Conservation (phyloP, 139 green algal species). For the Picochlorum costavermella region DNA sequence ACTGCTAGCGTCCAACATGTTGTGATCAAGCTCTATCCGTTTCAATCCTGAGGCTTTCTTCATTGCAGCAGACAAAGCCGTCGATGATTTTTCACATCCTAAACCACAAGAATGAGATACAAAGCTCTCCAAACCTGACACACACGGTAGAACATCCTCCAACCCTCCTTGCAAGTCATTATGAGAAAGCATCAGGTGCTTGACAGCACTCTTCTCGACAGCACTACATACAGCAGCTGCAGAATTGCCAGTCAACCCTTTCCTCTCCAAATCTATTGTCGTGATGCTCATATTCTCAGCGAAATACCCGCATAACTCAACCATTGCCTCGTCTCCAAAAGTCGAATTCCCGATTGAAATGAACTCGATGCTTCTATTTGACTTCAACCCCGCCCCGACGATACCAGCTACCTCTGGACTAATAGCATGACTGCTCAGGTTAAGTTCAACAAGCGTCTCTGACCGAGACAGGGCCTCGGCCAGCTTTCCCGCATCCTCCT, state of each 20-base stretch:
- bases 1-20: slow-evolving; percentile 2
- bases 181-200: not conserved
- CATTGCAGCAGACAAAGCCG: not conserved
- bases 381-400: slow-evolving; percentile 2
- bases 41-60: not conserved
- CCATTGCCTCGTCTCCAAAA: slow-evolving; percentile 23
- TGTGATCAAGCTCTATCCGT: slow-evolving; percentile 11
- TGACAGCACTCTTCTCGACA: slow-evolving; percentile 1
- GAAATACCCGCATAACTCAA: slow-evolving; percentile 12
- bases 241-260: slow-evolving; percentile 6
- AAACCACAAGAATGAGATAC: slow-evolving; percentile 10
- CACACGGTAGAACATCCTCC: slow-evolving; percentile 1
- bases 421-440: slow-evolving; percentile 17
- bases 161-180: slow-evolving; percentile 1
- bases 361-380: slow-evolving; percentile 1
- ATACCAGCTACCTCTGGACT: not conserved
- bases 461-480: slow-evolving; percentile 9
- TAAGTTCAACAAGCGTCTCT: slow-evolving; percentile 21
- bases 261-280: slow-evolving; percentile 14
- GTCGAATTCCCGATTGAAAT: slow-evolving; percentile 17
- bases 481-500: slow-evolving; percentile 9
- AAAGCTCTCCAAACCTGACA: not conserved
- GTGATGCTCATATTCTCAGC: slow-evolving; percentile 1
- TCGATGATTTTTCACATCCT: not conserved
- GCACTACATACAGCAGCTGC: not conserved